Percentiles rank a stretch among this genome's conserved stretches.
phyloP scores from a whole-genome alignment of 495 filamentous ascomycete species.

The Parmelia sp. region DNA sequence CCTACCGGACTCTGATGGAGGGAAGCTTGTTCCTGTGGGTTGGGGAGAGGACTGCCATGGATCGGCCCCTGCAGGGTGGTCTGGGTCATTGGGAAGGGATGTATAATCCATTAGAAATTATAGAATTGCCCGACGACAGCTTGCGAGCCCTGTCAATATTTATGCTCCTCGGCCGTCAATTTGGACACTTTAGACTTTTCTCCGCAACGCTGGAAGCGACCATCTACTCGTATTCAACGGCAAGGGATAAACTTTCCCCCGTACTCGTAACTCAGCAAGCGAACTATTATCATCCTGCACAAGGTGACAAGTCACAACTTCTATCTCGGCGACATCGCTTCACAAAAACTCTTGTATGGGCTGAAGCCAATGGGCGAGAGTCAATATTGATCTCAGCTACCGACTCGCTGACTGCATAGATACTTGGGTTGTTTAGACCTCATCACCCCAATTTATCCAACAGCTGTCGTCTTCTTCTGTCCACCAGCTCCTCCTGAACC shows the following conservation, averaged over 20 bases:
- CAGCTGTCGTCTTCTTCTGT: slow-evolving; percentile 72
- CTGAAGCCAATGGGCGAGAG: neutral
- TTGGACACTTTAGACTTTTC: neutral
- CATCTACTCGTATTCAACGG: neutral
- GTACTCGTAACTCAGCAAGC: neutral
- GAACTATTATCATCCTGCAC: no score
- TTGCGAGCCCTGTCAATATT: neutral
- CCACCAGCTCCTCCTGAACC: slow-evolving; percentile 86
- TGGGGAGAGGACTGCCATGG: slow-evolving; percentile 73
- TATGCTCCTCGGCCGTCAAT: no score
- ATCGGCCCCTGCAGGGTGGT: slow-evolving; percentile 60
- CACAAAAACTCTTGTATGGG: neutral
- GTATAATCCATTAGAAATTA: slow-evolving; percentile 71
- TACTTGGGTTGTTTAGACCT: neutral
- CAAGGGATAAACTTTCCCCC: neutral
- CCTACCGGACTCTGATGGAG: slow-evolving; percentile 39
- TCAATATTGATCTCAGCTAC: neutral
- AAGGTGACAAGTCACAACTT: no score
- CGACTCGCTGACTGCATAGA: neutral
- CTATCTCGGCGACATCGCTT: neutral
- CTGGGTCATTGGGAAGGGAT: slow-evolving; percentile 64
- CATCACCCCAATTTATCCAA: slow-evolving; percentile 68
- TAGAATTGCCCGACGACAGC: neutral
- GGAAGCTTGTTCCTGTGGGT: slow-evolving; percentile 50
- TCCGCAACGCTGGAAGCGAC: neutral